Evolutionary conservation across 345 rosid genomes (phyloP).

Genomic region (Eucalyptus decipiens): DNA sequence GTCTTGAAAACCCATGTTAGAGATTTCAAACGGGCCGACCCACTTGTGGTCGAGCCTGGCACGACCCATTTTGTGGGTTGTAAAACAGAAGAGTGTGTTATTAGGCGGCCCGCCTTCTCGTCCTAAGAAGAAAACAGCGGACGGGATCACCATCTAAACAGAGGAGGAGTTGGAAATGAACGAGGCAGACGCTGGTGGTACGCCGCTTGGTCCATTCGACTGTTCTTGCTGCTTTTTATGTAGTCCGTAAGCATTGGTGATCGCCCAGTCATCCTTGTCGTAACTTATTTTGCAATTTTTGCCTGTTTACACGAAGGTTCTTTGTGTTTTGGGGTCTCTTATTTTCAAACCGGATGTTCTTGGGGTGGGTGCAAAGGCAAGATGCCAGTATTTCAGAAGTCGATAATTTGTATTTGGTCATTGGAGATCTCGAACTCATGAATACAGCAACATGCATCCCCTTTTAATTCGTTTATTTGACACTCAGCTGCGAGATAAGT

Average conservation of each 20-base stretch:
- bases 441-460: neutral
- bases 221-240: constrained; percentile 69
- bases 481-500: neutral
- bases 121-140: constrained; percentile 33
- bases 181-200: constrained; percentile 36
- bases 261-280: neutral
- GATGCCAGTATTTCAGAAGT: neutral
- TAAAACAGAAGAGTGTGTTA: neutral
- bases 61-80: neutral
- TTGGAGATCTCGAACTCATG: neutral
- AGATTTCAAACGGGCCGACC: neutral
- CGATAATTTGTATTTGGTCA: neutral
- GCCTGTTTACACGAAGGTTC: neutral
- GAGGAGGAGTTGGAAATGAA: constrained; percentile 64
- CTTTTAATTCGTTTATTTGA: neutral
- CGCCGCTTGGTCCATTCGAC: constrained; percentile 75
- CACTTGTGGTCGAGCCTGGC: neutral
- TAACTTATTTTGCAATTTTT: neutral
- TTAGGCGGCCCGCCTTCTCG: neutral
- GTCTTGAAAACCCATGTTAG: neutral
- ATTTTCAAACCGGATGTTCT: neutral
- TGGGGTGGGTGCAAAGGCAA: neutral
- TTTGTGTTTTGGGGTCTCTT: neutral
- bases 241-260: neutral
- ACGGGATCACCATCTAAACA: constrained; percentile 36